phyloP scores from a whole-genome alignment of 805 yeast species.

The Kluyveromyces starmeri region DNA sequence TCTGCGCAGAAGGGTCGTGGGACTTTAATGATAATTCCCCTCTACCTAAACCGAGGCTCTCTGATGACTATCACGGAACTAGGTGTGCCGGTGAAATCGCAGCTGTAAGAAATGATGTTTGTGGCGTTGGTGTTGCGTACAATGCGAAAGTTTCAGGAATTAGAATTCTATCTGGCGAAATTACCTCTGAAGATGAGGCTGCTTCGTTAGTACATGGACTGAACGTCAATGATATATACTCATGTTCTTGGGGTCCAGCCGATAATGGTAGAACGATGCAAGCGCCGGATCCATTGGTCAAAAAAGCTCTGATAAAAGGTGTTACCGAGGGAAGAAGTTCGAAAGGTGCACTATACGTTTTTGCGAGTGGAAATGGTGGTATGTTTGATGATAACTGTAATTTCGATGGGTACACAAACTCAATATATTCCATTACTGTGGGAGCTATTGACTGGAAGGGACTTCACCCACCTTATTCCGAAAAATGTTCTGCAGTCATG shows the following conservation, averaged over 20 bases:
- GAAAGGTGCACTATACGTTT: constrained; percentile 84
- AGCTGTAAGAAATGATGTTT: constrained; percentile 65
- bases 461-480: constrained; percentile 81
- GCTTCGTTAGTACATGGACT: constrained; percentile 72
- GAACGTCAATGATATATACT: constrained; percentile 83
- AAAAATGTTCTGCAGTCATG: constrained; percentile 89
- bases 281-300: constrained; percentile 71
- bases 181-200: constrained; percentile 86
- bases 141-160: constrained; percentile 81
- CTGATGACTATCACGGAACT: constrained; percentile 90
- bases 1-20: constrained; percentile 76
- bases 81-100: constrained; percentile 98
- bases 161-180: constrained; percentile 72
- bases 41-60: constrained; percentile 70
- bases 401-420: constrained; percentile 94
- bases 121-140: constrained; percentile 97
- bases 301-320: constrained; percentile 78
- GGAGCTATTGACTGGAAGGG: constrained; percentile 89
- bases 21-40: constrained; percentile 75
- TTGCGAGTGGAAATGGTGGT: constrained; percentile 96
- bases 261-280: constrained; percentile 86
- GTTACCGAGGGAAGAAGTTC: constrained; percentile 69
- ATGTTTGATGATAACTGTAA: constrained; percentile 79
- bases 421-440: constrained; percentile 89
- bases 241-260: constrained; percentile 98